phyloP scores from a whole-genome alignment of 331 rosid species.

The Malus hybrid region DNA sequence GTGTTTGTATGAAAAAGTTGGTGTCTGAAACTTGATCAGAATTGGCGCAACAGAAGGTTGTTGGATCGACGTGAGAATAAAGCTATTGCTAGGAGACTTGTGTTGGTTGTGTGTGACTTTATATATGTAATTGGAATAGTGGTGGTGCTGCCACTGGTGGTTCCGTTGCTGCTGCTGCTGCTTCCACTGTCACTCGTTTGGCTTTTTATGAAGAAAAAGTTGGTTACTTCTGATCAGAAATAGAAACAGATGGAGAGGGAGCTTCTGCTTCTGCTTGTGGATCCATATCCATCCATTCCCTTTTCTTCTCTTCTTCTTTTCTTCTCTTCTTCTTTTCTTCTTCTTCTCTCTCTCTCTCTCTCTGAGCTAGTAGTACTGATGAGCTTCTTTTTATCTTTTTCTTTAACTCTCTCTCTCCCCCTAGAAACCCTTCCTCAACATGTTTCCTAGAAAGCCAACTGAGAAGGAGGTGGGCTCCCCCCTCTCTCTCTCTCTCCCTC shows the following conservation, averaged over 20 bases:
- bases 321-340: not conserved
- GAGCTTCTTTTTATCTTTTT: not conserved
- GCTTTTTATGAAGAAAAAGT: not conserved
- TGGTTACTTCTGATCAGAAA: not conserved
- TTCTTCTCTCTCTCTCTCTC: not conserved
- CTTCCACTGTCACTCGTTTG: constrained; percentile 42
- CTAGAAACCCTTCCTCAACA: constrained; percentile 8
- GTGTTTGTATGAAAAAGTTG: not conserved
- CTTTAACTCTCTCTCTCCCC: not conserved
- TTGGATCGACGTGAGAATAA: not conserved
- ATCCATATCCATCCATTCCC: not conserved
- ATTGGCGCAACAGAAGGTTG: not conserved
- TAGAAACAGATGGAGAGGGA: not conserved
- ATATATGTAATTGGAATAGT: not conserved
- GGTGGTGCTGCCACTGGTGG: not conserved
- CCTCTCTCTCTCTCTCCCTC: constrained; percentile 25
- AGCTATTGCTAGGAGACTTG: not conserved
- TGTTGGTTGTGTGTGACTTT: too few species aligned
- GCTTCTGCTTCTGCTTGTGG: not conserved
- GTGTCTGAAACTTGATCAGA: not conserved
- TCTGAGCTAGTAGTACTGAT: not conserved
- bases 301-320: not conserved
- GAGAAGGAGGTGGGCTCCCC: constrained; percentile 27
- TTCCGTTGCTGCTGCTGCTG: constrained; percentile 9
- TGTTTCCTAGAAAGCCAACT: constrained; percentile 39